These are phyloP conservation scores for Fusarium sacchari DNA, from an alignment of 2,329 filamentous ascomycete species.

Conservation along the genomic window DNA sequence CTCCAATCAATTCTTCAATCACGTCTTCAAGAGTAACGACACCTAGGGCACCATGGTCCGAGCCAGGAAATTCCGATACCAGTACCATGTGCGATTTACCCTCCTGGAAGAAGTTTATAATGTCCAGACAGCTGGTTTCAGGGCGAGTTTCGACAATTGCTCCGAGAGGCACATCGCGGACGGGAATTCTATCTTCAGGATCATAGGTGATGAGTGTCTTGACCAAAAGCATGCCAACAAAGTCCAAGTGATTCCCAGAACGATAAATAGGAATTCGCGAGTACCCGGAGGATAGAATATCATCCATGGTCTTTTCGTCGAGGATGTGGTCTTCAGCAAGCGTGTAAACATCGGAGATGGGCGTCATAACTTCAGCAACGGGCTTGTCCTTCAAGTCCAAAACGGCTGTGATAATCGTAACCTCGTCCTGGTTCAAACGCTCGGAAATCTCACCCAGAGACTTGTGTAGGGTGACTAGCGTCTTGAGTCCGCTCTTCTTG, in stretches of 20 bases:
- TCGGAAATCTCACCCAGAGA: slow-evolving; percentile 88
- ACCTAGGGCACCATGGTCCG: slow-evolving; percentile 87
- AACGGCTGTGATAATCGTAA: slow-evolving; percentile 98
- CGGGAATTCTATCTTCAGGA: slow-evolving; percentile 87
- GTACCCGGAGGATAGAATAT: slow-evolving; percentile 91
- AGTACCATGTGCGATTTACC: slow-evolving; percentile 99
- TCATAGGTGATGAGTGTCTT: slow-evolving; percentile 99
- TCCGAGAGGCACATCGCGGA: slow-evolving; percentile 90
- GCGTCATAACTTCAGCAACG: slow-evolving; percentile 96
- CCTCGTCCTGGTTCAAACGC: slow-evolving; percentile 94
- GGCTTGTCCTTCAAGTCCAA: slow-evolving; percentile 96
- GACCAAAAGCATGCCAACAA: slow-evolving; percentile 96
- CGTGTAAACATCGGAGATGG: slow-evolving; percentile 96
- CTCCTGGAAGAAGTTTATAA: slow-evolving; percentile 99
- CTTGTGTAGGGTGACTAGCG: slow-evolving; percentile 92
- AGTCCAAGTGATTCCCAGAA: slow-evolving; percentile 84
- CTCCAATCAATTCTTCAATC: slow-evolving; percentile 97
- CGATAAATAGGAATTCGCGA: slow-evolving; percentile 95
- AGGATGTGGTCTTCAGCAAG: slow-evolving; percentile 95
- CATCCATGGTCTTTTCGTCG: slow-evolving; percentile 94
- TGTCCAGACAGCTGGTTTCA: slow-evolving; percentile 96
- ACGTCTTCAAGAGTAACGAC: slow-evolving; percentile 98
- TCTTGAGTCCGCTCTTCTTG: slow-evolving; percentile 98
- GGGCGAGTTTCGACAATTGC: slow-evolving; percentile 94
- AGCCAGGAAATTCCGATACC: slow-evolving; percentile 89